These are phyloP conservation scores for Ophiosphaerella narmari DNA, from an alignment of 2,329 filamentous ascomycete species.

Conservation along the genomic window DNA sequence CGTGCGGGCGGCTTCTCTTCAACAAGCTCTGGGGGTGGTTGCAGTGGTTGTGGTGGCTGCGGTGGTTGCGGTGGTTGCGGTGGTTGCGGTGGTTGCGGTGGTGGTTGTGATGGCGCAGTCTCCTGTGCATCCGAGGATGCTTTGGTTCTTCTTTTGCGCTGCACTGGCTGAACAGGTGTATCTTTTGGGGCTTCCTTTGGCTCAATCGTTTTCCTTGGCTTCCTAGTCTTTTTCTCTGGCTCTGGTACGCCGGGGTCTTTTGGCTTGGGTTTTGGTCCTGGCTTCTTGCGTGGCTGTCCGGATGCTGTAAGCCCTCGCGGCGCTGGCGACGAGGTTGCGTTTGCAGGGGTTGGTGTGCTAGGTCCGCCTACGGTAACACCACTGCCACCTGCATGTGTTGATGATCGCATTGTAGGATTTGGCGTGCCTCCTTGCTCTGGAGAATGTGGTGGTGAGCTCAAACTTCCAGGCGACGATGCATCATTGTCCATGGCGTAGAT, in stretches of 20 bases:
- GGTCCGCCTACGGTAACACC: slow-evolving; percentile 37
- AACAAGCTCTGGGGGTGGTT: slow-evolving; percentile 24
- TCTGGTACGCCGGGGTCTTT: slow-evolving; percentile 43
- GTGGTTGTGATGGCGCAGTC: slow-evolving; percentile 6
- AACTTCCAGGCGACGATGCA: slow-evolving; percentile 43
- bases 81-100: slow-evolving; percentile 6
- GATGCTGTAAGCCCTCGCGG: slow-evolving; percentile 41
- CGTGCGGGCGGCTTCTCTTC: slow-evolving; percentile 34
- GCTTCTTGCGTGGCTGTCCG: slow-evolving; percentile 48
- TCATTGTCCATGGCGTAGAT: slow-evolving; percentile 40
- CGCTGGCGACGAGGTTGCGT: slow-evolving; percentile 30
- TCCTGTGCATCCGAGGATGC: slow-evolving; percentile 43
- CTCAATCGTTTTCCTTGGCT: slow-evolving; percentile 51
- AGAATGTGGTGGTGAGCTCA: slow-evolving; percentile 46
- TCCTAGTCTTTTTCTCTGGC: slow-evolving; percentile 50
- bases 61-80: background rate
- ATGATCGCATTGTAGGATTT: slow-evolving; percentile 37
- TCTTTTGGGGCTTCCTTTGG: slow-evolving; percentile 60
- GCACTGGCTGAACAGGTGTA: slow-evolving; percentile 47
- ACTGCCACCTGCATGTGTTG: slow-evolving; percentile 14
- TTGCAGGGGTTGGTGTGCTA: slow-evolving; percentile 39
- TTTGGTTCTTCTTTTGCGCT: slow-evolving; percentile 56
- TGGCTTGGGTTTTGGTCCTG: slow-evolving; percentile 49
- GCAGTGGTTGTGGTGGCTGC: too few relatives aligned
- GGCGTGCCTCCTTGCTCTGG: slow-evolving; percentile 38